Base-by-base conservation (phyloP, 129 eudicot species). In the Scalesia atractyloides region DNA sequence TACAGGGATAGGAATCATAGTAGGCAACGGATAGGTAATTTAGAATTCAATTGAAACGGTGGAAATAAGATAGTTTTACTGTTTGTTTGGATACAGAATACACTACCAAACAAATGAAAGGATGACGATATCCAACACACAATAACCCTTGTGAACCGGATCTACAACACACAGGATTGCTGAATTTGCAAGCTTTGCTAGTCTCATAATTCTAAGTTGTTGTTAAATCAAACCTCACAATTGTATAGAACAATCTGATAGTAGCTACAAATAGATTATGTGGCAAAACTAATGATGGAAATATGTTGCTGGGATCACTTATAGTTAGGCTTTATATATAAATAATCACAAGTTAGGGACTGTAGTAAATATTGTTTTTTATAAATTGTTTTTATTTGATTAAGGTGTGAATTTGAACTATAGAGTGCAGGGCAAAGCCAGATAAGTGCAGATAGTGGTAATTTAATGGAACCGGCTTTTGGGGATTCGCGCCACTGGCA, bases 401-500 rank as follows among this genome's bases (percentile, higher is more conserved):
- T 56, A 41, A 20, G 34, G 15, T 8, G 43, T 67, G 59, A 47
- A 47, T 57, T 41, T 47, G 72, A 72, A 72, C 43, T 72, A 60
- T 13, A 78, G 82, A 73, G 62, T 70, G 73, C 74, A 22, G 66
- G 63, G 61, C 69, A 22, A 41, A 66, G 69, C 65, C 83, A 53
- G 51, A 66, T 41, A 79, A 79, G 69, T 30, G 69, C 46, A 39
- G 69, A 64, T 36, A 84, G 86, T 26, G 84, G 82, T 53, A 82
- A 72, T 59, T 73, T 86, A 9, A 70, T 61, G 66, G 84, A 71
- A 22, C 64, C 80, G 51, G 68, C 83, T 68, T 78, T 80, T 36
- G 83, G 82, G 61, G 86, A 36, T 65, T 77, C 97, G 54, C 96
- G 99, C 20, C 91, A 69, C 69, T 95, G 99, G 99, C 81, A 83